Evolutionary conservation across 768 basidiomycete genomes (phyloP), one percentile per base, ranked within the genome.

Genomic region (Leccinum imitatum): DNA sequence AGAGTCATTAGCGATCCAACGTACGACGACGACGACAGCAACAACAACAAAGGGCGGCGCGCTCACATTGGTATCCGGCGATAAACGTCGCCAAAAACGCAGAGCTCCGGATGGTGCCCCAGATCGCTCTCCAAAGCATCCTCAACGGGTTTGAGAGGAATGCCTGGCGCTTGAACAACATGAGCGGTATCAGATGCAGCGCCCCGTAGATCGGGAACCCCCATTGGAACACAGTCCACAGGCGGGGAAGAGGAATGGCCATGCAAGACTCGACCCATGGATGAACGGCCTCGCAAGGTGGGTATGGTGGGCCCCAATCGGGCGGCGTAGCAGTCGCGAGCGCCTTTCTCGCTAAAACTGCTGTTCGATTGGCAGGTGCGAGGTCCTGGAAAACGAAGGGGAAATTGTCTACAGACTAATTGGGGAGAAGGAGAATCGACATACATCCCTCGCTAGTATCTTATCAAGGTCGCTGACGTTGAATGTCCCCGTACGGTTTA

Each of bases 71-170:
- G 68, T 87, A 96, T 54, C 91, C 83, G 13, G 86, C 75, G 31
- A 98, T 86, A 62, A 95, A 95, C 15, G 83, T 77, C 3, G 90
- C 91, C 23, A 98, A 74, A 77, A 98, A 98, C 0, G 93, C 86
- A 1, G 90, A 91, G 68, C 92, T 95, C 46, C 95, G 79, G 62
- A 85, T 72, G 23, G 92, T 93, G 8, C 93, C 94, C 69, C 84
- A 73, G 0, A 81, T 77, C 0, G 90, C 86, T 59, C 80, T 83
- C 9, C 85, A 69, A 1, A 94, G 73, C 76, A 95, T 87, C 46
- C 76, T 77, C 21, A 80, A 71, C 0, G 95, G 95, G 65, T 87
- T 83, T 47, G 82, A 78, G 53, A 81, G 67, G 70, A 96, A 90
- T 0, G 78, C 74, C 25, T 81, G 79, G 41, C 89, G 79, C 66